Evolutionary conservation across 371 early-diverging fungal genomes (phyloP), one percentile per base, ranked within the genome.

Genomic region (Thermomucor indicae-seudaticae): DNA sequence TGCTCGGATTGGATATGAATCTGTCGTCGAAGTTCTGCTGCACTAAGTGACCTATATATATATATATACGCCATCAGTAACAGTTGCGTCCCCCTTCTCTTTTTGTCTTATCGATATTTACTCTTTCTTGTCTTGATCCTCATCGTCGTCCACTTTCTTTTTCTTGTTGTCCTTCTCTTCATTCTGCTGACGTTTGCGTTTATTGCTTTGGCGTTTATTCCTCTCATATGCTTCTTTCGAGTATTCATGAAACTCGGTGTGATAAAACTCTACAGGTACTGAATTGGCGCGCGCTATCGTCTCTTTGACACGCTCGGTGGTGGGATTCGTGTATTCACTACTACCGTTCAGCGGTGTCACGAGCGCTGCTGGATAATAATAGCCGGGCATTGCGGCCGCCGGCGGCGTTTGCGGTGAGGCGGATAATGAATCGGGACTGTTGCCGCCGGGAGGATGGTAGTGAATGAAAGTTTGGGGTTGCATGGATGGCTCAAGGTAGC

Each of bases 211-310:
- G 39, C 64, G 66, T 43, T 57, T 65, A 53, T 70, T 73, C 31
- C 57, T 64, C 43, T 73, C 70, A 44, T 73, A 73, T 0, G 67
- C 65, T 30, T 73, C 74, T 42, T 73, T 73, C 11, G 70, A 70
- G 44, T 73, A 73, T 31, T 70, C 70, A 24, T 70, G 55, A 43
- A 73, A 73, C 43, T 73, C 74, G 4, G 74, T 73, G 34, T 73
- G 74, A 51, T 73, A 73, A 27, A 73, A 70, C 24, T 73, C 74
- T 64, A 70, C 63, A 6, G 74, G 74, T 6, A 73, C 70, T 3
- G 74, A 64, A 38, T 67, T 73, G 8, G 74, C 74, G 25, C 70
- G 65, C 31, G 62, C 63, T 20, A 73, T 73, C 39, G 70, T 73
- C 32, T 73, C 74, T 42, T 73, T 73, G 23, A 73, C 74, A 24